Base-by-base conservation (phyloP, 495 filamentous ascomycete species). In the Copromyces sp. region DNA sequence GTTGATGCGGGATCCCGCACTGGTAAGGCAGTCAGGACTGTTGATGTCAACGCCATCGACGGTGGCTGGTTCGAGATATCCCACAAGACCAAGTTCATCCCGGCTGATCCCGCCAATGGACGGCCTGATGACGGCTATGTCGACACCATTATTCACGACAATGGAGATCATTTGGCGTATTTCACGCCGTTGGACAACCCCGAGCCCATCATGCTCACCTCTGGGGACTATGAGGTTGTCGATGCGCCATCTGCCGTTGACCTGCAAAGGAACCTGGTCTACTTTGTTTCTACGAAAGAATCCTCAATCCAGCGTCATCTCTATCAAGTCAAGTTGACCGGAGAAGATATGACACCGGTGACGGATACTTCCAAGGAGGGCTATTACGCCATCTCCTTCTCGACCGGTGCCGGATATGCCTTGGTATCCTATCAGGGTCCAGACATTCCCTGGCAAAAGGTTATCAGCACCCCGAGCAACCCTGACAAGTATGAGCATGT, bases 11-110 rank as follows among this genome's bases (percentile, higher is more conserved):
- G 80, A 39, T 79, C 85, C 7, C 89, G 93, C 41, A 90, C 87
- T n/a, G 94, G 93, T 17, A 93, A 91, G 79, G 88, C 94, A 12
- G 90, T 97, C 53, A 85, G 94, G 71, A 89, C 88, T 16, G 85
- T 90, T 24, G 89, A 99, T 80, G 89, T 98, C 72, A 87, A 89
- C 70, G 87, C 88, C 38, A 82, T 98, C 8, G 95, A 99, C 80
- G 94, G 95, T 14, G 95, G 95, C 59, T 99, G 95, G 95, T 95
- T 98, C 74, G 95, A 99, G 81, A 92, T 97, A 42, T 92, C 94
- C 1, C 90, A 98, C 75, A 87, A 90, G 39, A 98, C 95, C 4
- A 88, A 84, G 72, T 97, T 91, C 77, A 91, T 99, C 70, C 96
- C 95, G 9, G 92, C 94, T 3, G 91, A 97, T 79, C 89, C 92